Conservation (phyloP, 495 filamentous ascomycete species). For the Filosporella fistucella region DNA sequence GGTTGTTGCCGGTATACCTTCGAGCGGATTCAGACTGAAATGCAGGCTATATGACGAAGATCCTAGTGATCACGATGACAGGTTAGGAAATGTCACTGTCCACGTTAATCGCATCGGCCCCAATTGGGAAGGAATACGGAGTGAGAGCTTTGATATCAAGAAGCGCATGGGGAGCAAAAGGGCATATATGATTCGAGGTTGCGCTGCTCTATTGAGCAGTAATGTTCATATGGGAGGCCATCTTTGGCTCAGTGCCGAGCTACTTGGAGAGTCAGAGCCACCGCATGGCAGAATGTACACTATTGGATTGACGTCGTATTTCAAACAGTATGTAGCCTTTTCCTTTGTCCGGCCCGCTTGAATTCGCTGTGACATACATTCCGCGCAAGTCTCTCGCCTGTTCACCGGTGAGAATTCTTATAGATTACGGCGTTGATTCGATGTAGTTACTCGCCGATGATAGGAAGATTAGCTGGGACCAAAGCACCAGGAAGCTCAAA, state of each 20-base stretch:
- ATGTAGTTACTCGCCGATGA: constrained; percentile 84
- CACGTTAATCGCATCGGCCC: constrained; percentile 51
- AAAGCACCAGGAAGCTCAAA: constrained; percentile 50
- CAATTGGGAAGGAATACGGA: constrained; percentile 62
- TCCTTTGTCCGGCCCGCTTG: no score
- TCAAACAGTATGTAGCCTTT: no score
- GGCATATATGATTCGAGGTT: constrained; percentile 67
- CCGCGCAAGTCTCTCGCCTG: no score
- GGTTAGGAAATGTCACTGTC: constrained; percentile 77
- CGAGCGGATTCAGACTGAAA: constrained; percentile 74
- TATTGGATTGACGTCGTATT: constrained; percentile 69
- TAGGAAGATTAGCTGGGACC: constrained; percentile 74
- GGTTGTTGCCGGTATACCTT: constrained; percentile 81
- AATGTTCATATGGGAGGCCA: constrained; percentile 47
- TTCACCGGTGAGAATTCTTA: no score
- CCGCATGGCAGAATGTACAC: constrained; percentile 79
- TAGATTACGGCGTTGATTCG: no score
- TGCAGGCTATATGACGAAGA: constrained; percentile 86
- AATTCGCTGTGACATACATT: no score
- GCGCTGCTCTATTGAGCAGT: constrained; percentile 50
- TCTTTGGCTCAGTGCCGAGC: constrained; percentile 64
- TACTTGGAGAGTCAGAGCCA: constrained; percentile 68
- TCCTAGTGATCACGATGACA: constrained; percentile 78
- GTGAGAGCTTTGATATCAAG: constrained; percentile 65
- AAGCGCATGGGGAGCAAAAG: constrained; percentile 82